Percentiles rank a stretch among this genome's conserved stretches.
phyloP scores from a whole-genome alignment of 768 basidiomycete genomes.

The Tephrocybe sp. region DNA sequence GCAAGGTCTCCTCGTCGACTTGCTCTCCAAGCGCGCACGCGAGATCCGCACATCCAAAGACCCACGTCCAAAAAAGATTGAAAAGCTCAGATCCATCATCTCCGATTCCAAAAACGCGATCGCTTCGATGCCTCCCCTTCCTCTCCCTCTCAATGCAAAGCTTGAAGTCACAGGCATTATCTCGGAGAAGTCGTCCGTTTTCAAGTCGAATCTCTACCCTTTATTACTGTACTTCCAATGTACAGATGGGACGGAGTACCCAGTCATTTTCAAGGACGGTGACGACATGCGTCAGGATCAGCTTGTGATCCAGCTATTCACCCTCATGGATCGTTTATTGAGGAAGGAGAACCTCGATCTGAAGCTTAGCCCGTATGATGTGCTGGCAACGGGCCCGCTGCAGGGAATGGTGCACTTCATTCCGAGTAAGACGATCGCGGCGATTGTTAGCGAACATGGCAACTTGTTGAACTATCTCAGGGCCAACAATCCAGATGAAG shows the following conservation, averaged over 20 bases:
- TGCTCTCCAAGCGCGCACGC: conserved; percentile 79
- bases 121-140: conserved; percentile 73
- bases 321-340: conserved; percentile 92
- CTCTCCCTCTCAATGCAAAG: conserved; percentile 88
- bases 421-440: conserved; percentile 91
- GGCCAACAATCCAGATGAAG: conserved; percentile 87
- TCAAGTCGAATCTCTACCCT: conserved; percentile 96
- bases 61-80: conserved; percentile 94
- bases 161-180: conserved; percentile 83
- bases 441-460: conserved; percentile 90
- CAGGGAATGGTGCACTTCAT: conserved; percentile 98
- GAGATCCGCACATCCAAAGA: conserved; percentile 91
- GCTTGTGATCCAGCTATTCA: conserved; percentile 96
- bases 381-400: conserved; percentile 84
- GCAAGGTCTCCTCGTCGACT: conserved; percentile 87
- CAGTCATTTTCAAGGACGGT: conserved; percentile 97
- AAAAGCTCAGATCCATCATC: conserved; percentile 84
- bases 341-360: conserved; percentile 95
- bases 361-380: conserved; percentile 87
- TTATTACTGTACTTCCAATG: conserved; percentile 89
- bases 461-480: conserved; percentile 86
- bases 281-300: conserved; percentile 99
- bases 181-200: conserved; percentile 89
- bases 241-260: conserved; percentile 80
- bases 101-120: conserved; percentile 84